Percentiles rank a stretch among this genome's conserved stretches.
phyloP scores from a whole-genome alignment of 2,329 filamentous ascomycete genomes.

The Xylariaceae sp. region DNA sequence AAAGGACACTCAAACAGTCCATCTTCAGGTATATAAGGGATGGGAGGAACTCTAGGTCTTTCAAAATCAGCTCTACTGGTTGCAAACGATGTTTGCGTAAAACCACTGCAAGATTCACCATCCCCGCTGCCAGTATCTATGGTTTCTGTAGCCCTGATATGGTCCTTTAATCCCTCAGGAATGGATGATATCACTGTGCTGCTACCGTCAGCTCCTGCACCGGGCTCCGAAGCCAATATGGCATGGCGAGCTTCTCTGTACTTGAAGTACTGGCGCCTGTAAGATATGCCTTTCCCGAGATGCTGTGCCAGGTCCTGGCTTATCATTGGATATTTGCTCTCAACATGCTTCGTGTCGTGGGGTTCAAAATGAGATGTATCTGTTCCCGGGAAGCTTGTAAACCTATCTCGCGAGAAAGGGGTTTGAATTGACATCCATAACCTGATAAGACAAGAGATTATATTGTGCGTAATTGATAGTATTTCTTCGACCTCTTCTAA shows the following conservation, averaged over 20 bases:
- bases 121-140: background rate
- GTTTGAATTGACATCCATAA: conserved; percentile 9
- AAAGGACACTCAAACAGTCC: conserved; percentile 21
- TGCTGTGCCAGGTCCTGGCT: background rate
- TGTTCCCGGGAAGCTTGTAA: background rate
- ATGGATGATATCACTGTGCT: conserved; percentile 21
- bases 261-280: conserved; percentile 21
- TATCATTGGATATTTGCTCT: background rate
- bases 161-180: background rate
- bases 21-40: conserved; percentile 1
- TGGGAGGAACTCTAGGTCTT: background rate
- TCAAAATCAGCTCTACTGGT: background rate
- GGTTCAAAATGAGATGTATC: conserved; percentile 8
- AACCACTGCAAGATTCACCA: background rate
- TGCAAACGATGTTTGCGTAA: conserved; percentile 15
- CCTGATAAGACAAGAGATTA: conserved; percentile 8
- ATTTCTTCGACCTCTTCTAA: conserved; percentile 2
- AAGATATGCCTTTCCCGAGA: conserved; percentile 16
- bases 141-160: too few relatives aligned
- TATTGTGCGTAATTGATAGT: background rate
- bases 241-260: conserved; percentile 15
- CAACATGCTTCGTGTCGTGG: conserved; percentile 7
- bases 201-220: background rate
- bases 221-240: too few relatives aligned
- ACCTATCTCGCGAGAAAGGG: conserved; percentile 11